Evolutionary conservation across 2,329 filamentous ascomycete genomes (phyloP).

Genomic region (Diplodia seriata): DNA sequence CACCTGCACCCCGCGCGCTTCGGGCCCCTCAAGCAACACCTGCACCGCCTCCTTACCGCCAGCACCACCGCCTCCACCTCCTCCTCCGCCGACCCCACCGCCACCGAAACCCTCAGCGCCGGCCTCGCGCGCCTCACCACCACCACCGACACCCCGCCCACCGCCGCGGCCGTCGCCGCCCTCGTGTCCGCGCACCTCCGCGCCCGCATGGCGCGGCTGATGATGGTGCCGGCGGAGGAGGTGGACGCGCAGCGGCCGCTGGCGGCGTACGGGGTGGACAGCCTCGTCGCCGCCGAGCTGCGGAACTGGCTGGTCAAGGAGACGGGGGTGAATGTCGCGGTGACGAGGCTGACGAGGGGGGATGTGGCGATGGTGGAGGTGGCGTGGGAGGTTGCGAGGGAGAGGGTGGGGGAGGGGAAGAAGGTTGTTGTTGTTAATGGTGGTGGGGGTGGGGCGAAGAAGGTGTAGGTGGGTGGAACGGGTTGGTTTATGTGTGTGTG

Average conservation of each 20-base stretch:
- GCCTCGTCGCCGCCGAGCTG: constrained; percentile 12
- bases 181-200: constrained; percentile 27
- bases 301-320: not conserved
- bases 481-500: too few species aligned
- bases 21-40: not conserved
- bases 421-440: too few species aligned
- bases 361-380: not conserved
- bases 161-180: not conserved
- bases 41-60: not conserved
- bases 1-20: not conserved
- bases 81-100: constrained; percentile 13
- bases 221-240: not conserved
- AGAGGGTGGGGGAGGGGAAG: not conserved
- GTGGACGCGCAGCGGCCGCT: not conserved
- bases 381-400: not conserved
- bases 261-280: constrained; percentile 7
- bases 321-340: not conserved
- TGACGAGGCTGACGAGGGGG: not conserved
- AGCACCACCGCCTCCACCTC: constrained; percentile 2
- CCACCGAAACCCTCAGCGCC: constrained; percentile 28
- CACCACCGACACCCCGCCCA: not conserved
- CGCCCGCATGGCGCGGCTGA: constrained; percentile 33
- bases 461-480: too few species aligned
- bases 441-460: too few species aligned
- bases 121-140: constrained; percentile 1